Evolutionary conservation across 805 yeast genomes (phyloP).

Genomic region (Candida maris): DNA sequence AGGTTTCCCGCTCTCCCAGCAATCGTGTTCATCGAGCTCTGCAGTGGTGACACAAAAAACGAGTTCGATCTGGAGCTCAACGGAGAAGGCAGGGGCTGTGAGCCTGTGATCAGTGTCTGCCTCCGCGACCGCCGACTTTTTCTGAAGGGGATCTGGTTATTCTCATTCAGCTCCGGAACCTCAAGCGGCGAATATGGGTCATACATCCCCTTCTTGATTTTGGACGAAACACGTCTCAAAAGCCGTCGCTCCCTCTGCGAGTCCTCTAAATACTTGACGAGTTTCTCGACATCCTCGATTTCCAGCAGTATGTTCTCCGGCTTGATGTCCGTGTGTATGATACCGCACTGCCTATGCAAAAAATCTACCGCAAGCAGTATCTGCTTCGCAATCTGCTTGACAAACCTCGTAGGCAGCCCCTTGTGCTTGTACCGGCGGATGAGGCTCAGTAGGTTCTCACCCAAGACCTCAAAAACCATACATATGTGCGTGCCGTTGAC

Average conservation of each 20-base stretch:
- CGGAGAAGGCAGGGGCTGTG: slow-evolving; percentile 92
- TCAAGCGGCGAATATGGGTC: slow-evolving; percentile 12
- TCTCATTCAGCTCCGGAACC: slow-evolving; percentile 10
- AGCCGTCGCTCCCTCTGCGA: slow-evolving; percentile 35
- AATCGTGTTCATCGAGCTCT: slow-evolving; percentile 13
- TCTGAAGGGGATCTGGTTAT: slow-evolving; percentile 23
- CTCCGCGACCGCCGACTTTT: slow-evolving; percentile 51
- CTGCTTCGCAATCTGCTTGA: slow-evolving; percentile 57
- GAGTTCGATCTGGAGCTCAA: slow-evolving; percentile 48
- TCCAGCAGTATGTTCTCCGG: slow-evolving; percentile 66
- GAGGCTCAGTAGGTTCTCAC: slow-evolving; percentile 85
- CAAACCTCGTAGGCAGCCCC: slow-evolving; percentile 49
- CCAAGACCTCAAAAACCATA: slow-evolving; percentile 96
- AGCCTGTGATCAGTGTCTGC: slow-evolving; percentile 78
- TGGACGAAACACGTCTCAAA: slow-evolving; percentile 25
- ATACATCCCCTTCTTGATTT: slow-evolving; percentile 17
- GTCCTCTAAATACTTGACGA: slow-evolving; percentile 43
- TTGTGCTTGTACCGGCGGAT: slow-evolving; percentile 63
- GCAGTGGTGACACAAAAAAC: slow-evolving; percentile 26
- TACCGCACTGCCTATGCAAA: slow-evolving; percentile 58
- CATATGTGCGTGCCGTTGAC: slow-evolving; percentile 91
- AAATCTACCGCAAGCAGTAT: slow-evolving; percentile 53
- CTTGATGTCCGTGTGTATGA: slow-evolving; percentile 72
- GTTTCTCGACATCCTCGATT: slow-evolving; percentile 50
- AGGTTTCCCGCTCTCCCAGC: slow-evolving; percentile 9